These are phyloP conservation scores for Hansenula lynferdii DNA, from an alignment of 1,139 yeast genomes.

Conservation along the genomic window DNA sequence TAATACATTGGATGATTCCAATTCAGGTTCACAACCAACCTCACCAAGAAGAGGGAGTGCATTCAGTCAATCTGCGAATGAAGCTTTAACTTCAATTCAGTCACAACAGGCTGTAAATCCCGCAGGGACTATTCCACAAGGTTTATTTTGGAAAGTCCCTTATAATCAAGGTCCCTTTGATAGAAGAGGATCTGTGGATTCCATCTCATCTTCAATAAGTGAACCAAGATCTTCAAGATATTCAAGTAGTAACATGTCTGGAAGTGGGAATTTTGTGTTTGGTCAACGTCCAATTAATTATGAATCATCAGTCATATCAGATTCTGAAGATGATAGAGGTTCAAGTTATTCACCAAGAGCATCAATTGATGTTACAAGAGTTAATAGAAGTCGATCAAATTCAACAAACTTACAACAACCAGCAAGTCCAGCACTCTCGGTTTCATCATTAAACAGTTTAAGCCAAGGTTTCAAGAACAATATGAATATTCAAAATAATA, in stretches of 20 bases:
- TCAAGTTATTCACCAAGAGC: slow-evolving; percentile 36
- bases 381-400: slow-evolving; percentile 17
- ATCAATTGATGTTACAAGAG: slow-evolving; percentile 30
- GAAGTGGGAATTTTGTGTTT: slow-evolving; percentile 4
- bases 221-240: slow-evolving; percentile 19
- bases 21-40: background rate
- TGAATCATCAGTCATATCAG: slow-evolving; percentile 26
- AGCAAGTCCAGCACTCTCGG: slow-evolving; percentile 26
- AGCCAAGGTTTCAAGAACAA: slow-evolving; percentile 38
- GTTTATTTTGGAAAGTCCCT: slow-evolving; percentile 37
- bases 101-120: slow-evolving; percentile 1
- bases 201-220: slow-evolving; percentile 26
- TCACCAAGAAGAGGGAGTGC: slow-evolving; percentile 2
- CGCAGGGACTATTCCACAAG: slow-evolving; percentile 20
- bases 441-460: slow-evolving; percentile 34
- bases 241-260: slow-evolving; percentile 1
- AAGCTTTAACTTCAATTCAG: background rate
- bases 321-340: slow-evolving; percentile 31
- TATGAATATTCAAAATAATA: slow-evolving; percentile 14
- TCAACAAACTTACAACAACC: slow-evolving; percentile 24
- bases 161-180: slow-evolving; percentile 24
- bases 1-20: background rate
- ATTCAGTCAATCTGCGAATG: background rate
- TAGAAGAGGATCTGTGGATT: slow-evolving; percentile 30
- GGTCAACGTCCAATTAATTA: slow-evolving; percentile 12